Base-by-base conservation (phyloP, 345 rosid species). In the Excoecaria agallocha region DNA sequence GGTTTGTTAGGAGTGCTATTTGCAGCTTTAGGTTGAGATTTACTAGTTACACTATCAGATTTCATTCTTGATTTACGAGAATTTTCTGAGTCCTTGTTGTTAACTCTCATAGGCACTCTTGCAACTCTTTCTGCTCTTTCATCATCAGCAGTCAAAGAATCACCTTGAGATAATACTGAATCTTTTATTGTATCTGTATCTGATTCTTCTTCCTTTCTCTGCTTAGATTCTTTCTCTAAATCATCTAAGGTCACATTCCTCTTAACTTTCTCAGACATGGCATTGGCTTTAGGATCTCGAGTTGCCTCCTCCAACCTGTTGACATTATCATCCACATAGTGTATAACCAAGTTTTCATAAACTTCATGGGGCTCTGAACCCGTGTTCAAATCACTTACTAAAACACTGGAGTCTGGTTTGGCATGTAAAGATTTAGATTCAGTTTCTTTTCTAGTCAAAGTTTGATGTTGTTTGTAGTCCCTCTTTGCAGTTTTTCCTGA, bases 121-220 rank as follows among this genome's bases (percentile, higher is more conserved):
- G 75, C 19, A 81, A 79, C 84, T 48, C 76, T 78, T 79, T 83
- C 89, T 67, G 61, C 80, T 72, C 80, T 86, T 79, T 87, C 87
- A 71, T 87, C 92, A 72, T 87, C 92, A 0, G 78, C 80, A 16
- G 71, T 65, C 48, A 71, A 69, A 5, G 80, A 77, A 75, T 87
- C 89, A 10, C 87, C 87, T 16, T 81, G 86, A 66, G 90, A 89
- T 46, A 90, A 90, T 51, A 77, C 76, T 55, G 91, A 88, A 84
- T 85, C 91, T 67, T 82, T 79, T 43, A 68, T 74, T 1, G 90
- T 84, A 45, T 88, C 95, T 10, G 90, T 30, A 72, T 84, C 93
- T 24, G 91, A 87, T 58, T 74, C 88, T 22, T 82, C 89, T 82
- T 83, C 83, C 77, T 81, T 85, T 19, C 81, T 85, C 68, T 74